A percentile compares a stretch with the other conserved stretches of the same genome.
These are phyloP conservation scores for Tympanopsis confertula DNA, from an alignment of 2,329 filamentous ascomycete species.

Conservation along the genomic window DNA sequence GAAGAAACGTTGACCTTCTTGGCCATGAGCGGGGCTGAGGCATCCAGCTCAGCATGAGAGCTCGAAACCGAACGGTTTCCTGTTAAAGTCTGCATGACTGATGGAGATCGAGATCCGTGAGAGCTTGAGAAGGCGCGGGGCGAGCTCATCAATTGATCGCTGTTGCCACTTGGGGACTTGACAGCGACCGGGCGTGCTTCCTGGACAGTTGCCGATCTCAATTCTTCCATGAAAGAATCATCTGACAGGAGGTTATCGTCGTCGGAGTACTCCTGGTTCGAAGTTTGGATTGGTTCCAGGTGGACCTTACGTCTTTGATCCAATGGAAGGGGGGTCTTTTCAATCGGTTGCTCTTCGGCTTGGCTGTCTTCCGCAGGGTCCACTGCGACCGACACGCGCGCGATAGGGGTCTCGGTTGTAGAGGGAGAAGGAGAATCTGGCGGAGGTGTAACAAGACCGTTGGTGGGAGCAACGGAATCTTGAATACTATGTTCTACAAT, in stretches of 20 bases:
- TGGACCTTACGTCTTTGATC: constrained; percentile 22
- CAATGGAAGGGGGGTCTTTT: no score
- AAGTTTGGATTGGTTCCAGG: constrained; percentile 41
- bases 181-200: constrained; percentile 73
- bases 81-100: background rate
- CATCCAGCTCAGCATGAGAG: background rate
- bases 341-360: no score
- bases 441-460: no score
- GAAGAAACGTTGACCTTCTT: constrained; percentile 78
- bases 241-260: constrained; percentile 51
- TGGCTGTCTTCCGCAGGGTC: no score
- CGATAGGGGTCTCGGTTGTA: no score
- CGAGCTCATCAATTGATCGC: constrained; percentile 5
- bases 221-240: constrained; percentile 73
- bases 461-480: no score
- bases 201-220: constrained; percentile 70
- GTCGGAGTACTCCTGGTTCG: constrained; percentile 25
- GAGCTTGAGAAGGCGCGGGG: constrained; percentile 35
- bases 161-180: constrained; percentile 63
- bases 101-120: constrained; percentile 5
- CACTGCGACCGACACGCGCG: no score
- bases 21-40: constrained; percentile 30
- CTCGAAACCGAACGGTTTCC: background rate
- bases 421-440: no score
- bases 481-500: no score